A percentile compares a stretch with the other conserved stretches of the same genome.
phyloP scores from a whole-genome alignment of 345 rosid genomes.

The Populus tremula region DNA sequence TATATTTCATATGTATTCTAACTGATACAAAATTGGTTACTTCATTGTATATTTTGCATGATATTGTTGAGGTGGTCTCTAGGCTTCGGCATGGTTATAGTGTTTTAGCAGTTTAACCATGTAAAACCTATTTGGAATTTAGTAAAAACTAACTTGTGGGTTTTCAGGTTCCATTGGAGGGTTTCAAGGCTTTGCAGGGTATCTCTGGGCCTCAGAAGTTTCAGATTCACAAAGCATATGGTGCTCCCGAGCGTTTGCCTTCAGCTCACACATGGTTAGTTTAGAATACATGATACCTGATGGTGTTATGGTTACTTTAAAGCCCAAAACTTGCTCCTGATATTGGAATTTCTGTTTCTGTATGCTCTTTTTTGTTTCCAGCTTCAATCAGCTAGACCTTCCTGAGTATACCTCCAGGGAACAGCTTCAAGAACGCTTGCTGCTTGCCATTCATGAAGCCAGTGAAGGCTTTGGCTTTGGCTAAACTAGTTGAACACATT shows the following conservation, averaged over 20 bases:
- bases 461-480: constrained; percentile 98
- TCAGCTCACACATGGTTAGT: constrained; percentile 95
- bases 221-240: constrained; percentile 97
- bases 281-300: neutral
- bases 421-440: constrained; percentile 76
- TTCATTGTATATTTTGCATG: neutral
- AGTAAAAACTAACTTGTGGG: neutral
- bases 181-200: constrained; percentile 91
- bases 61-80: neutral
- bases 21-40: neutral
- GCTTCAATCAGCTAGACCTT: constrained; percentile 95
- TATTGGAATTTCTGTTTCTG: neutral
- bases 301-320: neutral
- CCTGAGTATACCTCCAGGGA: constrained; percentile 84
- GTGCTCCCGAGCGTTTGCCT: constrained; percentile 86
- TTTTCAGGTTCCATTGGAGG: constrained; percentile 86
- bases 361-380: constrained; percentile 27
- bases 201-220: constrained; percentile 94
- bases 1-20: neutral
- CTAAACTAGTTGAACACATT: constrained; percentile 23
- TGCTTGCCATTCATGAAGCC: constrained; percentile 95
- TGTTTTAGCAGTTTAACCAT: neutral
- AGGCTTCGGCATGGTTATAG: neutral
- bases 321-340: neutral
- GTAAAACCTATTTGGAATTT: too few relatives aligned